Base-by-base conservation (phyloP, 495 filamentous ascomycete species). In the Cercophora samala region DNA sequence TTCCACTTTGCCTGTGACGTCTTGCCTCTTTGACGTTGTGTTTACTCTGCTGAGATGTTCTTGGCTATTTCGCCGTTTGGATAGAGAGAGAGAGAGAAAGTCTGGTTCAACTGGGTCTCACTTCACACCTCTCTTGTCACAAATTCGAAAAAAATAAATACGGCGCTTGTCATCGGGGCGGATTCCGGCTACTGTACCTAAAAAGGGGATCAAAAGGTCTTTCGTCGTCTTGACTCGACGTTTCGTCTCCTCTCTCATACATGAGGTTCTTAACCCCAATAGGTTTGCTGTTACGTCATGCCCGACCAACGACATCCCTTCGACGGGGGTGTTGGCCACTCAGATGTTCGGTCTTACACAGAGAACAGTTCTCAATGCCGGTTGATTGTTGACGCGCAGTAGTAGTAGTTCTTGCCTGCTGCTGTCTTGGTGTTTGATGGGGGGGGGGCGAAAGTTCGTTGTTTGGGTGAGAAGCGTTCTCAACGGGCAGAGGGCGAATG, bases 261-360 rank as follows among this genome's bases (percentile, higher is more conserved):
- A 58, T 58, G 18, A 17, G 42, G 18, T 67, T 67, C 25, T 60
- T 46, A 46, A 11, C 37, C 37, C 3, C 15, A 11, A 46, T 46
- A 46, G 37, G 37, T 17, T 46, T 46, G 37, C 11, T 42, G 65
- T 70, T 70, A 70, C 68, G 65, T 70, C 68, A 70, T 65, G 62
- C 11, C 64, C 37, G 37, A 46, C 37, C 37, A 46, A 46, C 37
- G 6, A 46, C 9, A 46, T 46, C 9, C 13, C 37, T 18, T 13
- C 9, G 3, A 5, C 0, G 37, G 37, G 37, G 37, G 26, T 1
- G 37, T 46, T 46, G 37, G 37, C 37, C 37, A 46, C 37, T 18
- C 37, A 46, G 37, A 46, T 17, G 37, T 46, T 46, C 37, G 37
- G 37, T 46, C 37, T 46, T 13, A 46, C 37, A 46, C 37, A 46